phyloP scores from a whole-genome alignment of 116 monocot species.

The Cymodocea nodosa region DNA sequence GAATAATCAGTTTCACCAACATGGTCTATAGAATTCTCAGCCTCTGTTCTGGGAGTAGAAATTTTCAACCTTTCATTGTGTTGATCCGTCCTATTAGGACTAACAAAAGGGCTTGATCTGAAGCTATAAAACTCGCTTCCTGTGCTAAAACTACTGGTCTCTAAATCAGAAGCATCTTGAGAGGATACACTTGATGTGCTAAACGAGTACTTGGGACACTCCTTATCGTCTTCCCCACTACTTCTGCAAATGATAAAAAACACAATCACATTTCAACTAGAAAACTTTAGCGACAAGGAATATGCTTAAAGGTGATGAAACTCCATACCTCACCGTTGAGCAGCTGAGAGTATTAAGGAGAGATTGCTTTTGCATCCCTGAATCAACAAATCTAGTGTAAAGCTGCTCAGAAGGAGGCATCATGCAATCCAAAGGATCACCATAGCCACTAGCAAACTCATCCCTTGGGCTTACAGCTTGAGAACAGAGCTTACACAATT shows the following conservation, averaged over 20 bases:
- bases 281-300: not conserved
- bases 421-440: not conserved
- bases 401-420: not conserved
- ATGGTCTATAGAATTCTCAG: constrained; percentile 2
- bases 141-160: constrained; percentile 12
- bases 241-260: constrained; percentile 4
- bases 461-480: not conserved
- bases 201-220: constrained; percentile 2
- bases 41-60: constrained; percentile 2
- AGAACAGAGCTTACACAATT: constrained; percentile 12
- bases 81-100: constrained; percentile 6
- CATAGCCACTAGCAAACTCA: not conserved
- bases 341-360: constrained; percentile 5
- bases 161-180: constrained; percentile 20
- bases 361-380: not conserved
- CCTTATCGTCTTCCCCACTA: constrained; percentile 12
- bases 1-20: not conserved
- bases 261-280: not conserved
- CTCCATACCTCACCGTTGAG: constrained; percentile 9
- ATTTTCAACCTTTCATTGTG: not conserved
- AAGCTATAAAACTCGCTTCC: constrained; percentile 12
- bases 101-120: constrained; percentile 13
- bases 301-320: not conserved
- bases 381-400: not conserved
- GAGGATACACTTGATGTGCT: constrained; percentile 20